These are phyloP conservation scores for Actinomucor elegans DNA, from an alignment of 371 early-diverging fungal species.

Conservation along the genomic window DNA sequence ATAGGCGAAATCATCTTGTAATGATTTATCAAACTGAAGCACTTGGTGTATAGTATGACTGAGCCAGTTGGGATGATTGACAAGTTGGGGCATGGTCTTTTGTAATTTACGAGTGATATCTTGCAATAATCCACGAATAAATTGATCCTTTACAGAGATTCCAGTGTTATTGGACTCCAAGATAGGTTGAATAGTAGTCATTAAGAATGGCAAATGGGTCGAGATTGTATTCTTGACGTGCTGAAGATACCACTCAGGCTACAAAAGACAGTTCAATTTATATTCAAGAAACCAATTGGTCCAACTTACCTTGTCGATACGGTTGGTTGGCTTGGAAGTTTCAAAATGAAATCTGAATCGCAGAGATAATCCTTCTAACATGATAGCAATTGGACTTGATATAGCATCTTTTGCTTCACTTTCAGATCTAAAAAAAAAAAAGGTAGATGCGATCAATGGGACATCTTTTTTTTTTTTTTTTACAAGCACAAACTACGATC, in stretches of 20 bases:
- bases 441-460: too few species aligned
- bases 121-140: conserved; percentile 61
- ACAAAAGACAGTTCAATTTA: too few species aligned
- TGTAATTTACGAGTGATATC: conserved; percentile 67
- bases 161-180: conserved; percentile 4
- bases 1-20: conserved; percentile 71
- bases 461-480: too few species aligned
- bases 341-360: conserved; percentile 84
- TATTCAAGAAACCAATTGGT: too few species aligned
- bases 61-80: conserved; percentile 60
- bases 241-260: conserved; percentile 86
- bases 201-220: conserved; percentile 34
- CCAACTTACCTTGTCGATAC: conserved; percentile 68
- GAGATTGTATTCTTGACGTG: conserved; percentile 65
- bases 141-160: conserved; percentile 61
- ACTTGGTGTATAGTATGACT: conserved; percentile 77
- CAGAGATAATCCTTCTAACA: conserved; percentile 64
- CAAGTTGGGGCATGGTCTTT: conserved; percentile 52
- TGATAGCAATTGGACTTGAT: conserved; percentile 52
- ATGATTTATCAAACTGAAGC: conserved; percentile 69
- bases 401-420: not conserved
- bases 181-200: conserved; percentile 43
- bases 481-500: not conserved
- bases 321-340: conserved; percentile 73
- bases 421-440: not conserved